These are phyloP conservation scores for Lactarius quietus DNA, from an alignment of 768 basidiomycete species.

Conservation along the genomic window DNA sequence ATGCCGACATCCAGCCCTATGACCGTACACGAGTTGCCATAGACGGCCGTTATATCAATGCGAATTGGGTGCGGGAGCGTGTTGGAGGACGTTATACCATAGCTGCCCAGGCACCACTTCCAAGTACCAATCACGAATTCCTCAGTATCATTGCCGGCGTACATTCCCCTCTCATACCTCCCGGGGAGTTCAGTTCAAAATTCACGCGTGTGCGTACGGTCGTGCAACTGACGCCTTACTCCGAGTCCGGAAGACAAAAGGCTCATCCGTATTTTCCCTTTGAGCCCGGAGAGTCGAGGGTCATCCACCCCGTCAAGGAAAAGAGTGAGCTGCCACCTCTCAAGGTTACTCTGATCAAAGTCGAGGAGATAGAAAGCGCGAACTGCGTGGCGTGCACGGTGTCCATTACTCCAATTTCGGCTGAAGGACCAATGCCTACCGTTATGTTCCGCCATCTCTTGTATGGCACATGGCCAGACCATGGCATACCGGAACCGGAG, in stretches of 20 bases:
- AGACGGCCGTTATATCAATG: conserved; percentile 67
- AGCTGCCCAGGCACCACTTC: conserved; percentile 78
- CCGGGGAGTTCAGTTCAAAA: conserved; percentile 18
- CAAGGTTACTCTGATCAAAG: conserved; percentile 54
- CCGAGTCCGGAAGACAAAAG: conserved; percentile 69
- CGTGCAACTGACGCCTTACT: conserved; percentile 73
- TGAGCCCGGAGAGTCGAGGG: conserved; percentile 46
- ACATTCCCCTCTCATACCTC: conserved; percentile 40
- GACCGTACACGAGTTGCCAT: conserved; percentile 75
- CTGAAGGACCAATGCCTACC: conserved; percentile 31
- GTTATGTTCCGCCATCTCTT: conserved; percentile 67
- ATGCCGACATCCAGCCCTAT: conserved; percentile 70
- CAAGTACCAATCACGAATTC: conserved; percentile 67
- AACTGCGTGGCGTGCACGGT: conserved; percentile 61
- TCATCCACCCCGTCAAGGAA: conserved; percentile 46
- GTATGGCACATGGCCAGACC: conserved; percentile 80
- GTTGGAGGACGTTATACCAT: conserved; percentile 79
- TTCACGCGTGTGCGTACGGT: conserved; percentile 61
- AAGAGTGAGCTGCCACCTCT: conserved; percentile 38
- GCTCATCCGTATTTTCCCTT: conserved; percentile 76
- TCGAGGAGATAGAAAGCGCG: conserved; percentile 47
- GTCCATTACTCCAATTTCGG: conserved; percentile 43
- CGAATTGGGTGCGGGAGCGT: conserved; percentile 78
- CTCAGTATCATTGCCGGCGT: conserved; percentile 55
- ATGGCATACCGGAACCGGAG: conserved; percentile 66